A percentile compares a stretch with the other conserved stretches of the same genome.
These are phyloP conservation scores for Aspergillus sclerotioniger DNA, from an alignment of 495 filamentous ascomycete genomes.

Conservation along the genomic window DNA sequence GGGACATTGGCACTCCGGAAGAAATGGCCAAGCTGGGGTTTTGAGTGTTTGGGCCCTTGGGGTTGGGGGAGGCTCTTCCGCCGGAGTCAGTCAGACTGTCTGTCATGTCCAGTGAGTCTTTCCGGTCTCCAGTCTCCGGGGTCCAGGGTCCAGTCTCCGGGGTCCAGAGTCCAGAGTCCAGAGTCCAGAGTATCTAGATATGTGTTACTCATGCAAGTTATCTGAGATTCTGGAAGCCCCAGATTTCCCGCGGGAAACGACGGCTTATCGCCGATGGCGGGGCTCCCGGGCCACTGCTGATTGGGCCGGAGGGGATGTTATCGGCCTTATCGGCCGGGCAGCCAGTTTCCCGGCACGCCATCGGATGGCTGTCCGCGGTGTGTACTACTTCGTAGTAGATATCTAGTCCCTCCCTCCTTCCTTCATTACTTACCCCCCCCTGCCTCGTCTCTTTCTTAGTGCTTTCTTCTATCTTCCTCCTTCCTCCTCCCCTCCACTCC, in stretches of 20 bases:
- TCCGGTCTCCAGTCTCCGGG: too few species aligned
- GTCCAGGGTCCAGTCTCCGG: too few species aligned
- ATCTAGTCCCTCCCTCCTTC: not conserved
- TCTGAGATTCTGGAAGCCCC: too few species aligned
- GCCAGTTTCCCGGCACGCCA: constrained; percentile 17
- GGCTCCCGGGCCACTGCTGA: constrained; percentile 1
- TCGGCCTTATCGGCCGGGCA: constrained; percentile 16
- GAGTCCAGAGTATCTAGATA: too few species aligned
- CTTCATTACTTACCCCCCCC: not conserved
- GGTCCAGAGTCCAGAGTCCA: too few species aligned
- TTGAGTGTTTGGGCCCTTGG: too few species aligned
- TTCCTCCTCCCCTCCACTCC: constrained; percentile 31
- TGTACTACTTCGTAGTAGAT: not conserved
- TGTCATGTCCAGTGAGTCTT: too few species aligned
- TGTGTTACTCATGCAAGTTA: too few species aligned
- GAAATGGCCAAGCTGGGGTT: too few species aligned
- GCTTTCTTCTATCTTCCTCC: constrained; percentile 3
- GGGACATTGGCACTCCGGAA: too few species aligned
- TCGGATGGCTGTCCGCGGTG: constrained; percentile 18
- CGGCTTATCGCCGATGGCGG: constrained; percentile 3
- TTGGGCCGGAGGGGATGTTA: constrained; percentile 6
- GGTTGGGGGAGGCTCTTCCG: too few species aligned
- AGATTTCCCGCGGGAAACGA: constrained; percentile 20
- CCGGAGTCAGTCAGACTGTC: too few species aligned
- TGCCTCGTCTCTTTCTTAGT: not conserved